phyloP scores from a whole-genome alignment of 164 flowering plant genomes.

The Euptelea pleiosperma region DNA sequence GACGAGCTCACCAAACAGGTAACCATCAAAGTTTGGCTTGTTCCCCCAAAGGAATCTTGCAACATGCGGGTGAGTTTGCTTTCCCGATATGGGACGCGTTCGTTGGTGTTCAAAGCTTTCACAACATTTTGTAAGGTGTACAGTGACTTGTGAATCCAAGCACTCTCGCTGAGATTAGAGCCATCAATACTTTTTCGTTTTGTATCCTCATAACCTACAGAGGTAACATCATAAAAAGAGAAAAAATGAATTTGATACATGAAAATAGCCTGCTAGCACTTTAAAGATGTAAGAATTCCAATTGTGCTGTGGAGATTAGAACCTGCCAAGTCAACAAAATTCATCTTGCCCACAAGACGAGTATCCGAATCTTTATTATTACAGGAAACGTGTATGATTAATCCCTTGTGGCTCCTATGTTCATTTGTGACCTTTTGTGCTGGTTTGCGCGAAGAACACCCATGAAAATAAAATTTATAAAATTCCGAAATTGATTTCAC shows the following conservation, averaged over 20 bases:
- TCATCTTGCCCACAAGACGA: conserved; percentile 43
- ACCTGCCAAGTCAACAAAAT: conserved; percentile 84
- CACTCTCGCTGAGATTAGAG: conserved; percentile 32
- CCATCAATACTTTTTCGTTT: conserved; percentile 37
- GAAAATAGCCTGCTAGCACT: too few species aligned
- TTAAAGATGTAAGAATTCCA: too few species aligned
- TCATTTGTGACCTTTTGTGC: conserved; percentile 34
- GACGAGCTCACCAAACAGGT: conserved; percentile 60
- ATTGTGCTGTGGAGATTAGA: too few species aligned
- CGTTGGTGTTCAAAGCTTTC: conserved; percentile 50
- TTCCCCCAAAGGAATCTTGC: conserved; percentile 62
- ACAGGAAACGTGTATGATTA: conserved; percentile 43
- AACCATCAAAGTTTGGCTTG: conserved; percentile 40
- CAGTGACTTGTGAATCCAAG: conserved; percentile 41
- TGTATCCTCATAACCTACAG: conserved; percentile 63
- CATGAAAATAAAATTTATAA: conserved; percentile 31
- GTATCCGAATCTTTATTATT: conserved; percentile 21
- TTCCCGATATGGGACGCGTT: conserved; percentile 68
- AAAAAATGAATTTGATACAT: too few species aligned
- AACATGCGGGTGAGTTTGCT: conserved; percentile 66
- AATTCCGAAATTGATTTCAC: conserved; percentile 57
- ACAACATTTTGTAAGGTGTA: conserved; percentile 58
- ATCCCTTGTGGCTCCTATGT: conserved; percentile 53
- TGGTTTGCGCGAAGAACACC: conserved; percentile 22
- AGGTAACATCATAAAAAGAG: background rate